These are phyloP conservation scores for Linnemannia exigua DNA, from an alignment of 192 early-diverging fungal species.

Conservation along the genomic window DNA sequence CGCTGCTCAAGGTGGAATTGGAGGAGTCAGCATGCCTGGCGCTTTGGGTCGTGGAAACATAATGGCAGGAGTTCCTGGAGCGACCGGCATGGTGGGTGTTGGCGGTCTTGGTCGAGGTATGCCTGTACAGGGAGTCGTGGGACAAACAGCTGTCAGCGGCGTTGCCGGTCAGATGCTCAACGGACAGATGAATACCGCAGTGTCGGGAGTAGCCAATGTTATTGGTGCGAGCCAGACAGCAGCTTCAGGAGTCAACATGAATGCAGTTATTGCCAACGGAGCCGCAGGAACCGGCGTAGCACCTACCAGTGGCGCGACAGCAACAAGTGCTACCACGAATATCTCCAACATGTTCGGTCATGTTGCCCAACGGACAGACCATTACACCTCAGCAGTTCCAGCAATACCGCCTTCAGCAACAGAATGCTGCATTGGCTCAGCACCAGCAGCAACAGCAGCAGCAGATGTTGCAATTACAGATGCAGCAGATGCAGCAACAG, in stretches of 20 bases:
- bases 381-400: slow-evolving; percentile 40
- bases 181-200: slow-evolving; percentile 10
- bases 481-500: slow-evolving; percentile 17
- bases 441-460: slow-evolving; percentile 20
- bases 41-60: slow-evolving; percentile 31
- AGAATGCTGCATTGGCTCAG: slow-evolving; percentile 9
- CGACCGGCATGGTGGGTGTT: slow-evolving; percentile 6
- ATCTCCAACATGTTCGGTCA: slow-evolving; percentile 22
- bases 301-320: neutral
- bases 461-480: neutral
- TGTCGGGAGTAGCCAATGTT: neutral
- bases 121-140: slow-evolving; percentile 13
- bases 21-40: slow-evolving; percentile 8
- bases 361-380: slow-evolving; percentile 24
- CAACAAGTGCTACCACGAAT: neutral
- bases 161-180: slow-evolving; percentile 4
- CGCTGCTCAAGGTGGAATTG: slow-evolving; percentile 10
- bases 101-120: slow-evolving; percentile 33
- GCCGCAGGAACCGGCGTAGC: neutral
- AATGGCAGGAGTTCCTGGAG: slow-evolving; percentile 12
- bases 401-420: slow-evolving; percentile 21
- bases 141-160: neutral
- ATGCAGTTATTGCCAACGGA: neutral
- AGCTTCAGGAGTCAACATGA: slow-evolving; percentile 18
- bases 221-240: neutral